Conservation (phyloP, 345 rosid genomes). For the Raphanus sativus region DNA sequence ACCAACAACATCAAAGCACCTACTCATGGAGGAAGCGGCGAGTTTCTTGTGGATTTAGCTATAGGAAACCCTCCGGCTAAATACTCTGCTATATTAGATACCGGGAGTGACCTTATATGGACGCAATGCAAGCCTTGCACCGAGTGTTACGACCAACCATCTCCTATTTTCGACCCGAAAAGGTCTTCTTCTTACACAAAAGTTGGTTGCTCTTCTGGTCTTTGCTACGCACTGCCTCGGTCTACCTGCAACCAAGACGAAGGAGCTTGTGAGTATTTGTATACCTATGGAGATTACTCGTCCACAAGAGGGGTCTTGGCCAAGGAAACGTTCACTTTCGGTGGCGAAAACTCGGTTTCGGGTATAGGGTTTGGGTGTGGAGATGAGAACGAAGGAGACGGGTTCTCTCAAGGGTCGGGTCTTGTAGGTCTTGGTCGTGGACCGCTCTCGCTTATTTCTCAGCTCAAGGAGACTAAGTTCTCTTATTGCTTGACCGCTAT, state of each 20-base stretch:
- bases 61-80: slow-evolving; percentile 65
- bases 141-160: slow-evolving; percentile 67
- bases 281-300: slow-evolving; percentile 85
- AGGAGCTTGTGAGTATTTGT: slow-evolving; percentile 63
- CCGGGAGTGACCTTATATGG: slow-evolving; percentile 97
- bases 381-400: slow-evolving; percentile 70
- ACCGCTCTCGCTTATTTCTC: slow-evolving; percentile 75
- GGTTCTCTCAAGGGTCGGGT: slow-evolving; percentile 81
- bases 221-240: slow-evolving; percentile 58
- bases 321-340: slow-evolving; percentile 70
- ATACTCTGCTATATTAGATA: slow-evolving; percentile 72
- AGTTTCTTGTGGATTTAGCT: slow-evolving; percentile 69
- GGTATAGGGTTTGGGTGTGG: slow-evolving; percentile 86
- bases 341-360: slow-evolving; percentile 41
- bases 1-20: slow-evolving; percentile 45
- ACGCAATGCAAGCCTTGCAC: slow-evolving; percentile 93
- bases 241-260: slow-evolving; percentile 38
- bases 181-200: slow-evolving; percentile 64
- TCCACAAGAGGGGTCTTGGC: slow-evolving; percentile 70
- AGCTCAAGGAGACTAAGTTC: slow-evolving; percentile 68
- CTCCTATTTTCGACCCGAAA: slow-evolving; percentile 72
- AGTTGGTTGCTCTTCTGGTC: slow-evolving; percentile 56
- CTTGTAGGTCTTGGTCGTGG: slow-evolving; percentile 87
- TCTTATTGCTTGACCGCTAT: slow-evolving; percentile 79
- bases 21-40: slow-evolving; percentile 68